These are phyloP conservation scores for Podila verticillata DNA, from an alignment of 192 early-diverging fungal genomes.

Conservation along the genomic window DNA sequence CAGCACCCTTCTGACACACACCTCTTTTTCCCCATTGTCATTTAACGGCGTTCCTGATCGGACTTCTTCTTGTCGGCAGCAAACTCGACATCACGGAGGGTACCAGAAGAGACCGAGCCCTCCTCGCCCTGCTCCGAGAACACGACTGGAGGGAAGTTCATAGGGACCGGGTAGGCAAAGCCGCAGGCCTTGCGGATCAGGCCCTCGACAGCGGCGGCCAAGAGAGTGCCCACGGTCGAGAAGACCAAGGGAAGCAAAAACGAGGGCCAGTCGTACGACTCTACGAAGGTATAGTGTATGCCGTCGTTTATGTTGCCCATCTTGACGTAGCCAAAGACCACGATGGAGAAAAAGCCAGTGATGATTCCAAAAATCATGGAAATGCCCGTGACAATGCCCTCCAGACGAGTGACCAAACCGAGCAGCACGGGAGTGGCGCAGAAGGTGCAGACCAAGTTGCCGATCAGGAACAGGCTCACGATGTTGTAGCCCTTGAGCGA, in stretches of 20 bases:
- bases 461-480: slow-evolving; percentile 64
- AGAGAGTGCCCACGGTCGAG: slow-evolving; percentile 19
- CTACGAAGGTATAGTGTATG: slow-evolving; percentile 25
- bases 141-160: slow-evolving; percentile 18
- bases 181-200: slow-evolving; percentile 15
- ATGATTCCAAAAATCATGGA: slow-evolving; percentile 26
- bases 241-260: slow-evolving; percentile 27
- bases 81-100: slow-evolving; percentile 19
- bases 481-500: slow-evolving; percentile 64
- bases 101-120: slow-evolving; percentile 5
- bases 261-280: slow-evolving; percentile 45
- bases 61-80: slow-evolving; percentile 1
- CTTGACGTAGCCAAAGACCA: slow-evolving; percentile 45
- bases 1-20: neutral
- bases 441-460: slow-evolving; percentile 65
- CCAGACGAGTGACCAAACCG: slow-evolving; percentile 54
- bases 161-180: slow-evolving; percentile 23
- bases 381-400: slow-evolving; percentile 38
- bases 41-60: neutral
- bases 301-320: slow-evolving; percentile 18
- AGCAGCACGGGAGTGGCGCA: slow-evolving; percentile 63
- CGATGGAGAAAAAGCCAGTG: slow-evolving; percentile 40
- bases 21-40: neutral
- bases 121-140: slow-evolving; percentile 9
- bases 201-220: slow-evolving; percentile 13